Evolutionary conservation across 2,329 filamentous ascomycete genomes (phyloP).

Genomic region (Xylariaceae sp.): DNA sequence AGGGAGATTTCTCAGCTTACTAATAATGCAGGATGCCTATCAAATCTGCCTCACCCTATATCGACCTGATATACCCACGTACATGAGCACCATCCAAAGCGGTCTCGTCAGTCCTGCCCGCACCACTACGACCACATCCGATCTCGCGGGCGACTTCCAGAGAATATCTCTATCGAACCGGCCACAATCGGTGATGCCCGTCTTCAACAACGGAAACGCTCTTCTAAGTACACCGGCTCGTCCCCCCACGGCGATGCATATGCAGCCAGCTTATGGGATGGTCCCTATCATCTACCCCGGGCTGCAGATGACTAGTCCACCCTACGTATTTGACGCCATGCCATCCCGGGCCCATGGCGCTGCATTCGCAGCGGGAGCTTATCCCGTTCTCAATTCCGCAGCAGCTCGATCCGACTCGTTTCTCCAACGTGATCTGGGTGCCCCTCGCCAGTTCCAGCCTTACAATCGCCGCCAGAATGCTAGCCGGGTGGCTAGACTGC

Average conservation of each 20-base stretch:
- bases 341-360: slow-evolving; percentile 27
- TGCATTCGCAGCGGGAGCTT: slow-evolving; percentile 26
- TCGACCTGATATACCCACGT: slow-evolving; percentile 27
- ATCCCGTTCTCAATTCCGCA: slow-evolving; percentile 25
- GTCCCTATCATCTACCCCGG: slow-evolving; percentile 36
- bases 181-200: slow-evolving; percentile 19
- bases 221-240: slow-evolving; percentile 25
- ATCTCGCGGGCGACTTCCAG: slow-evolving; percentile 25
- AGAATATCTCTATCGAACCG: slow-evolving; percentile 27
- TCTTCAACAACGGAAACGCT: slow-evolving; percentile 18
- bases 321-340: slow-evolving; percentile 34
- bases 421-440: slow-evolving; percentile 35
- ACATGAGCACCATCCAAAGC: slow-evolving; percentile 15
- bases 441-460: slow-evolving; percentile 35
- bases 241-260: slow-evolving; percentile 23
- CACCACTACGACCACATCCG: slow-evolving; percentile 19
- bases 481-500: slow-evolving; percentile 41
- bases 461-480: slow-evolving; percentile 48
- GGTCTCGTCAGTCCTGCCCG: slow-evolving; percentile 20
- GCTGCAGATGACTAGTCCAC: slow-evolving; percentile 27
- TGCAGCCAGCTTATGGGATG: slow-evolving; percentile 33
- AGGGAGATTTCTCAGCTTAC: slow-evolving; percentile 2
- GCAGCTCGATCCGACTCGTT: slow-evolving; percentile 21
- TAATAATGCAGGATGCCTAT: slow-evolving; percentile 21
- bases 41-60: slow-evolving; percentile 29